These are phyloP conservation scores for Lactarius akahatsu DNA, from an alignment of 768 basidiomycete species.

Conservation along the genomic window DNA sequence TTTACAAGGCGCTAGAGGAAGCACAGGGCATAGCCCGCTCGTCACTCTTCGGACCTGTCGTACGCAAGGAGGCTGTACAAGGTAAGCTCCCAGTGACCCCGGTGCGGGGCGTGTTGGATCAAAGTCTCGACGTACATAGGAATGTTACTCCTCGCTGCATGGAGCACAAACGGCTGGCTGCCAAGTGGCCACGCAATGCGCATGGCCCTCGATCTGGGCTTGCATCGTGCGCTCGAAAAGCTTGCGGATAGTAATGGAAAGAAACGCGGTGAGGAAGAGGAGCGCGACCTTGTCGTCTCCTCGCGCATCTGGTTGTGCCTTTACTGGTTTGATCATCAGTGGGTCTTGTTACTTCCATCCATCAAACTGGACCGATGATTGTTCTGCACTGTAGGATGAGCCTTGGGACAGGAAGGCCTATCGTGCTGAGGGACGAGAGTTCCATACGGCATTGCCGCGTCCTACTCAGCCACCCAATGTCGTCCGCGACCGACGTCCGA, in stretches of 20 bases:
- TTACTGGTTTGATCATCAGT: slow-evolving; percentile 98
- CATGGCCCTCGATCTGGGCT: slow-evolving; percentile 91
- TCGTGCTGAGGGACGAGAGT: slow-evolving; percentile 85
- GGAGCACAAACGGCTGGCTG: slow-evolving; percentile 94
- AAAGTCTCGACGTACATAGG: slow-evolving; percentile 44
- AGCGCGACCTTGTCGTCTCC: slow-evolving; percentile 87
- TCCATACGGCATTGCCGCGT: slow-evolving; percentile 84
- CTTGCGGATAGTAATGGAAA: slow-evolving; percentile 72
- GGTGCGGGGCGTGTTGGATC: not conserved
- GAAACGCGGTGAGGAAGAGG: slow-evolving; percentile 73
- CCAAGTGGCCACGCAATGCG: slow-evolving; percentile 95
- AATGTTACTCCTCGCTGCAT: slow-evolving; percentile 88
- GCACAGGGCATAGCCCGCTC: slow-evolving; percentile 95
- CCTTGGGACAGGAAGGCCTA: slow-evolving; percentile 86
- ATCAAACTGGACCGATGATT: slow-evolving; percentile 21
- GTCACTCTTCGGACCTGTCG: slow-evolving; percentile 90
- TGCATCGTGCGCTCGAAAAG: slow-evolving; percentile 91
- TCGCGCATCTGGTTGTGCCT: slow-evolving; percentile 93
- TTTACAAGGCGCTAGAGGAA: slow-evolving; percentile 90
- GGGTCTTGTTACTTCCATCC: slow-evolving; percentile 35
- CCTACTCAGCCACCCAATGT: slow-evolving; percentile 82
- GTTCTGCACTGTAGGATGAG: slow-evolving; percentile 63
- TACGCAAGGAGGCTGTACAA: slow-evolving; percentile 93
- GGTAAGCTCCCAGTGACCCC: slow-evolving; percentile 44
- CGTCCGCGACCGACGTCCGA: slow-evolving; percentile 85